A percentile compares a stretch with the other conserved stretches of the same genome.
Conservation (phyloP, 2,329 filamentous ascomycete species). For the Gnomoniopsis sp. region DNA sequence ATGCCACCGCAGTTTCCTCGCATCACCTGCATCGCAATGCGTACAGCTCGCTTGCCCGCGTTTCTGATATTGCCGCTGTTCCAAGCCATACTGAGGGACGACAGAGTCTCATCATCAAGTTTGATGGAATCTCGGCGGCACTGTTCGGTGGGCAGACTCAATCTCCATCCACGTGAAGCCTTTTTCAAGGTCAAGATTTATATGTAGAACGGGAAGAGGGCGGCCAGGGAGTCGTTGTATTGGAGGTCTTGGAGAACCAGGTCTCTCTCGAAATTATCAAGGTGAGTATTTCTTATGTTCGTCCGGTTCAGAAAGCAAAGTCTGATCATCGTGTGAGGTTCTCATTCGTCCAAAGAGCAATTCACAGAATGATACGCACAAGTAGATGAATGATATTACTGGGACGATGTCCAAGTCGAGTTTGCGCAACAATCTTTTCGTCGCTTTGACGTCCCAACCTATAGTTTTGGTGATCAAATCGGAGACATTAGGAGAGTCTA, state of each 20-base stretch:
- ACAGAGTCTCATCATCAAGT: constrained; percentile 52
- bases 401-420: constrained; percentile 55
- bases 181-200: background rate
- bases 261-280: constrained; percentile 33
- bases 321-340: background rate
- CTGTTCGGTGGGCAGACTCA: background rate
- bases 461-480: constrained; percentile 4
- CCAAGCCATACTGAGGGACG: constrained; percentile 54
- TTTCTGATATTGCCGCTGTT: constrained; percentile 58
- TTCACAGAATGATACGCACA: constrained; percentile 27
- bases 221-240: constrained; percentile 39
- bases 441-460: constrained; percentile 31
- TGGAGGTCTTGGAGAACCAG: constrained; percentile 17
- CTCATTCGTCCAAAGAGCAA: background rate
- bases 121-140: constrained; percentile 48
- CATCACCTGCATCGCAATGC: constrained; percentile 23
- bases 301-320: constrained; percentile 41
- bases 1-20: constrained; percentile 23
- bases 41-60: constrained; percentile 8
- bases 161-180: background rate
- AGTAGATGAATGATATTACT: constrained; percentile 56
- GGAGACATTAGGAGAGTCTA: background rate
- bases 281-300: constrained; percentile 43
- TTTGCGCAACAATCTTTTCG: constrained; percentile 50
- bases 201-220: constrained; percentile 54